Conservation (phyloP, 208 protist genomes). For the Crithidia sp. region DNA sequence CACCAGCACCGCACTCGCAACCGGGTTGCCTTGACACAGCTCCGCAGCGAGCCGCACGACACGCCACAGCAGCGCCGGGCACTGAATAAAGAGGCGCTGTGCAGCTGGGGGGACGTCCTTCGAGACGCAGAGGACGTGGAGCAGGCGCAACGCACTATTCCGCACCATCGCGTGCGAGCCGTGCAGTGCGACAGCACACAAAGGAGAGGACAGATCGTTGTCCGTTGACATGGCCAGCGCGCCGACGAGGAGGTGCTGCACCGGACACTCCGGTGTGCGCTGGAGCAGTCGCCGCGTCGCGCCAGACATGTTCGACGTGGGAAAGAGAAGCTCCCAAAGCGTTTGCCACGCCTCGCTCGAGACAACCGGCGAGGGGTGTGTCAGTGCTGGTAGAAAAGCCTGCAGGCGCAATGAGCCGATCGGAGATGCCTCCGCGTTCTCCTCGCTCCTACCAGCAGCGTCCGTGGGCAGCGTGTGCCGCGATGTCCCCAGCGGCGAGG, state of each 20-base stretch:
- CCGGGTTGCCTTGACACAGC: constrained; percentile 15
- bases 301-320: not conserved
- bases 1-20: constrained; percentile 24
- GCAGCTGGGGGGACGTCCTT: constrained; percentile 21
- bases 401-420: constrained; percentile 4
- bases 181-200: not conserved
- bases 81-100: constrained; percentile 48
- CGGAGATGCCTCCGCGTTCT: not conserved
- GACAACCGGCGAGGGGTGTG: constrained; percentile 39
- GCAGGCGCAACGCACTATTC: constrained; percentile 29
- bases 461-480: not conserved
- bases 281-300: constrained; percentile 10
- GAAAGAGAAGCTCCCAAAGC: constrained; percentile 38
- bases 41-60: constrained; percentile 38
- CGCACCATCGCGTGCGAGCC: constrained; percentile 27
- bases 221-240: constrained; percentile 17
- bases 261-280: constrained; percentile 11
- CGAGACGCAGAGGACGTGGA: constrained; percentile 30
- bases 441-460: not conserved
- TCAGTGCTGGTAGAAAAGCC: constrained; percentile 28
- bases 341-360: constrained; percentile 60
- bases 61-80: constrained; percentile 63
- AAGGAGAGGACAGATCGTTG: constrained; percentile 1
- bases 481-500: not conserved
- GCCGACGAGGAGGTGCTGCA: constrained; percentile 29